These are phyloP conservation scores for Picea abies DNA, from an alignment of 83 land plant species.

Conservation along the genomic window DNA sequence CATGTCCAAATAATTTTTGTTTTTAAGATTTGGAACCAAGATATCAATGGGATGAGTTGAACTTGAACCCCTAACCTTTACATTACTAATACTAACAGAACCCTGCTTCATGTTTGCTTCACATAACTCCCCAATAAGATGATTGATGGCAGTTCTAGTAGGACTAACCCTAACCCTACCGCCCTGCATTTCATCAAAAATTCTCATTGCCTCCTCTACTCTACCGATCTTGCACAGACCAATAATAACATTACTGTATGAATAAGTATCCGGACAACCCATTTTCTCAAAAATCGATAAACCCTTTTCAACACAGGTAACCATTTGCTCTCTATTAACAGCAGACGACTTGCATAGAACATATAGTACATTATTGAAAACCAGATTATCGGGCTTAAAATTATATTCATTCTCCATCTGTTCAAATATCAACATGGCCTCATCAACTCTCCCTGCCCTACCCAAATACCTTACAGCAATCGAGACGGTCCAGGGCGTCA, in stretches of 20 bases:
- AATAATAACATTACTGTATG: slow-evolving; percentile 30
- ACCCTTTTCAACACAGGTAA: slow-evolving; percentile 25
- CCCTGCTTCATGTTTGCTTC: not conserved
- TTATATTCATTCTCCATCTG: slow-evolving; percentile 16
- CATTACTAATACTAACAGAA: not conserved
- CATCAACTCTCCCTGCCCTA: slow-evolving; percentile 22
- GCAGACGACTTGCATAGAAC: slow-evolving; percentile 22
- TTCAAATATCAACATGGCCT: slow-evolving; percentile 29
- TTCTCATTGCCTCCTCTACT: slow-evolving; percentile 13
- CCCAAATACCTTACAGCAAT: slow-evolving; percentile 30
- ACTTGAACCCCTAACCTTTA: slow-evolving; percentile 5
- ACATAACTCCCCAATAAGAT: slow-evolving; percentile 24
- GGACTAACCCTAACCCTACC: slow-evolving; percentile 10
- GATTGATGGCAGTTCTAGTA: slow-evolving; percentile 25
- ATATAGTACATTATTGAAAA: slow-evolving; percentile 32
- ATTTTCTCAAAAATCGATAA: slow-evolving; percentile 23
- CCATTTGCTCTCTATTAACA: not conserved
- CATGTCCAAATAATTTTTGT: not conserved
- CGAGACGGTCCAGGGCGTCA: slow-evolving; percentile 9
- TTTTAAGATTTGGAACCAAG: slow-evolving; percentile 18
- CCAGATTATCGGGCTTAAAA: slow-evolving; percentile 24
- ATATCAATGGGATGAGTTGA: slow-evolving; percentile 17
- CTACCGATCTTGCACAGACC: slow-evolving; percentile 26
- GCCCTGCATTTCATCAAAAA: slow-evolving; percentile 25
- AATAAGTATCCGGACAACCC: slow-evolving; percentile 22